Conservation (phyloP, 2,329 filamentous ascomycete species). For the Magnaporthiopsis incrustans region DNA sequence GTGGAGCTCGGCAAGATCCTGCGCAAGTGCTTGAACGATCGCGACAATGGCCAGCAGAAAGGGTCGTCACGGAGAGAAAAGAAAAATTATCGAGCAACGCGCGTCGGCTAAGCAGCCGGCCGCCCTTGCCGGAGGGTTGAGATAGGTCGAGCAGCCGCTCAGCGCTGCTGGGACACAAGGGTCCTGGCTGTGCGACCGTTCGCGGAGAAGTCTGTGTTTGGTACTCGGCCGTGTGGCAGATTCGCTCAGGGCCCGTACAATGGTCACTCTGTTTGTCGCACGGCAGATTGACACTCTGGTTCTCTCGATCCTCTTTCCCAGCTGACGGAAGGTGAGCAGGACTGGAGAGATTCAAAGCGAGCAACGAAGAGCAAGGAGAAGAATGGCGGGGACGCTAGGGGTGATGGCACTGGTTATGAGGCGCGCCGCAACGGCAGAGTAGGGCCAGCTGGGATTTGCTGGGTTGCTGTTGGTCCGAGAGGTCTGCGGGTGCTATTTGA, state of each 20-base stretch:
- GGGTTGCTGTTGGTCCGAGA: neutral
- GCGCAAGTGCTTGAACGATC: neutral
- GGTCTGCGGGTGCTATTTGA: neutral
- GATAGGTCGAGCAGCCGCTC: constrained; percentile 7
- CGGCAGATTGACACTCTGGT: neutral
- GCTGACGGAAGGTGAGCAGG: neutral
- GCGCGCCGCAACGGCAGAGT: neutral
- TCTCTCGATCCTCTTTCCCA: neutral
- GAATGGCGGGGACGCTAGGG: neutral
- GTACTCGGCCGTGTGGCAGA: neutral
- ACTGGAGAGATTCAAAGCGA: neutral
- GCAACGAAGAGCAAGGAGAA: neutral
- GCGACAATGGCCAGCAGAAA: neutral
- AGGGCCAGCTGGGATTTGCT: neutral
- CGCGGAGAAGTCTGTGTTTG: neutral
- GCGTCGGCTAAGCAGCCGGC: constrained; percentile 2
- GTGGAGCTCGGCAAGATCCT: constrained; percentile 1
- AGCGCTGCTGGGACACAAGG: neutral
- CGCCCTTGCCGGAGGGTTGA: neutral
- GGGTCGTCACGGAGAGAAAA: neutral
- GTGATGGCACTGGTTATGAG: neutral
- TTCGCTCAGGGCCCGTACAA: neutral
- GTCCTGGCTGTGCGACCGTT: constrained; percentile 1
- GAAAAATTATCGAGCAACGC: constrained; percentile 1
- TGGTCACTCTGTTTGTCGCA: neutral